Conservation (phyloP, 768 basidiomycete species). For the Mycena chlorophos region DNA sequence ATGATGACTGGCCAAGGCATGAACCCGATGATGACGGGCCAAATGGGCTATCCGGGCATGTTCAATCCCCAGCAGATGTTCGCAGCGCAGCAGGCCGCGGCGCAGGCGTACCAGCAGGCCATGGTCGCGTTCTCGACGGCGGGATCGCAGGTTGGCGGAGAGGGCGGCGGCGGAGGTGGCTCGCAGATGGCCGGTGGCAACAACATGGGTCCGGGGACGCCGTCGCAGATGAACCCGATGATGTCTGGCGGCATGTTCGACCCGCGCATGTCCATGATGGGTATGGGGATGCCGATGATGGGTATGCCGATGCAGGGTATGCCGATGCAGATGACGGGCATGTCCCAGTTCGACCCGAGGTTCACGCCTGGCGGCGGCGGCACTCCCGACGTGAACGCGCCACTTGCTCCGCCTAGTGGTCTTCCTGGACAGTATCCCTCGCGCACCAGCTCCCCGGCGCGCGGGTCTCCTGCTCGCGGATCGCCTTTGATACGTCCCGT, state of each 20-base stretch:
- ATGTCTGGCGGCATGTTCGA: conserved; percentile 62
- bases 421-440: conserved; percentile 40
- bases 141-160: conserved; percentile 72
- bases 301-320: conserved; percentile 34
- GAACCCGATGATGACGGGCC: conserved; percentile 42
- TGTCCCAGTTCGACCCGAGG: conserved; percentile 58
- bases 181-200: too few species aligned
- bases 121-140: conserved; percentile 80
- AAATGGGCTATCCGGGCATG: conserved; percentile 61
- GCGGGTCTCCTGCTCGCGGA: conserved; percentile 36
- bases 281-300: conserved; percentile 58
- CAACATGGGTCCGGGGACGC: conserved; percentile 1
- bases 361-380: conserved; percentile 42
- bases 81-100: conserved; percentile 78
- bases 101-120: conserved; percentile 86
- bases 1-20: conserved; percentile 37
- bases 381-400: conserved; percentile 30
- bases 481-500: conserved; percentile 49
- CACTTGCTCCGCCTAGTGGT: conserved; percentile 39
- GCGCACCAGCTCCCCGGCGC: conserved; percentile 51
- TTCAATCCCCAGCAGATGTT: conserved; percentile 79
- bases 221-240: conserved; percentile 49
- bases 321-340: conserved; percentile 64
- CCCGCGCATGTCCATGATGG: conserved; percentile 83
- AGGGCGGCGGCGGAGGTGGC: conserved; percentile 42